Evolutionary conservation across 495 filamentous ascomycete genomes (phyloP).

Genomic region (Aspergillus bertholletiae): DNA sequence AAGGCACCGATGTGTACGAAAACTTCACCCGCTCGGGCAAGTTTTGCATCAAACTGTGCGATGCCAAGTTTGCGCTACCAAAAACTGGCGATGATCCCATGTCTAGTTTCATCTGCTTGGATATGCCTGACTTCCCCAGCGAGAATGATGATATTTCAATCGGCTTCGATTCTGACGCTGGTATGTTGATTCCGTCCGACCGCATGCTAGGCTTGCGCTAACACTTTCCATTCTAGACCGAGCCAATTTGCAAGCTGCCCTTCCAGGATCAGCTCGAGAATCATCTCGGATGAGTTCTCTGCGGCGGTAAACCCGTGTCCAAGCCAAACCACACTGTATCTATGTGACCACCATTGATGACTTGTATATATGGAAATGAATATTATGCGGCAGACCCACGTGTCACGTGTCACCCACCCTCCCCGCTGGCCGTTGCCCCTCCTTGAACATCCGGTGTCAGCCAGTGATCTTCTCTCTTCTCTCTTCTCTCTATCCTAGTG

Average conservation of each 20-base stretch:
- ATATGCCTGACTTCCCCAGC: slow-evolving; percentile 80
- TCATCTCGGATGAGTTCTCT: slow-evolving; percentile 49
- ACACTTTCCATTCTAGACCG: slow-evolving; percentile 37
- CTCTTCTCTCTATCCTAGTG: slow-evolving; percentile 3
- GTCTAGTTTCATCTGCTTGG: slow-evolving; percentile 72
- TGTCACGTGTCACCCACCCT: slow-evolving; percentile 7
- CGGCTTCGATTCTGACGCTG: slow-evolving; percentile 70
- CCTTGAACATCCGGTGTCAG: not conserved
- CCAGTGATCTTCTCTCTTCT: not conserved
- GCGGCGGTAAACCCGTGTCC: slow-evolving; percentile 30
- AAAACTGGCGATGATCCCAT: slow-evolving; percentile 55
- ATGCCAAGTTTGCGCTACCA: slow-evolving; percentile 86
- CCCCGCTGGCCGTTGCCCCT: not conserved
- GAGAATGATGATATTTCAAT: slow-evolving; percentile 90
- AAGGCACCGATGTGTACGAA: slow-evolving; percentile 77
- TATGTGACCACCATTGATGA: not conserved
- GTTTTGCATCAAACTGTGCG: slow-evolving; percentile 67
- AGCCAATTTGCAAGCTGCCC: slow-evolving; percentile 37
- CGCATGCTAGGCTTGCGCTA: not conserved
- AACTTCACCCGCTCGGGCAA: slow-evolving; percentile 62
- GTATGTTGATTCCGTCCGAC: slow-evolving; percentile 48
- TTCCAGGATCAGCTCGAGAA: slow-evolving; percentile 46
- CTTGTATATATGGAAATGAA: slow-evolving; percentile 6
- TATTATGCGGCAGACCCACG: not conserved
- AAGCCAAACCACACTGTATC: not conserved